phyloP scores from a whole-genome alignment of 208 protist species.

The Borovskyia barvae region DNA sequence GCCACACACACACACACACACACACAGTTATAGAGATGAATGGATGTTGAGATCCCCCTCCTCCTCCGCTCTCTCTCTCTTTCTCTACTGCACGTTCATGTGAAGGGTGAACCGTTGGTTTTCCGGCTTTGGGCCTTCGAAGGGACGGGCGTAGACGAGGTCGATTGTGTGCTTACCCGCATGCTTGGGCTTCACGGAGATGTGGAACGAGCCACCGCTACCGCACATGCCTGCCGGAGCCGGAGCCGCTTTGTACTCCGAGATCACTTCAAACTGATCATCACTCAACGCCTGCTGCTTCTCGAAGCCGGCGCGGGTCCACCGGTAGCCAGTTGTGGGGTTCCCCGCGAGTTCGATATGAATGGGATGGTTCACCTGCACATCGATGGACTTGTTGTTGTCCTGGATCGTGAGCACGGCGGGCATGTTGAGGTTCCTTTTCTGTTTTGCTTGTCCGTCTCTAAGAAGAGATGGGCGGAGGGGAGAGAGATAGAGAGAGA shows the following conservation, averaged over 20 bases:
- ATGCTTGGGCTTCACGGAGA: constrained; percentile 35
- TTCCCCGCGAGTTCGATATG: constrained; percentile 48
- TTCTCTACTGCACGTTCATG: constrained; percentile 28
- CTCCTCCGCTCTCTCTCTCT: background rate
- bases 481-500: background rate
- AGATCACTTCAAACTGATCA: constrained; percentile 14
- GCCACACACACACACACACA: background rate
- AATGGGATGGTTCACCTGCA: constrained; percentile 21
- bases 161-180: constrained; percentile 33
- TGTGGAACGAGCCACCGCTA: constrained; percentile 29
- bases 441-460: constrained; percentile 7
- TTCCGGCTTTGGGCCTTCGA: constrained; percentile 19
- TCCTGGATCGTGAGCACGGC: constrained; percentile 15
- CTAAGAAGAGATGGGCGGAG: no score
- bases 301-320: constrained; percentile 34
- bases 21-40: background rate
- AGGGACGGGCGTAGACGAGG: constrained; percentile 51
- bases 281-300: constrained; percentile 20
- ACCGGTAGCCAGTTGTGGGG: constrained; percentile 72
- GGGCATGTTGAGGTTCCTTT: constrained; percentile 1
- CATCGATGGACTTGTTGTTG: constrained; percentile 21
- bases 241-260: constrained; percentile 5
- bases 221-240: constrained; percentile 29
- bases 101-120: constrained; percentile 42
- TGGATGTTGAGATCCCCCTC: background rate